These are phyloP conservation scores for Hyaloscypha bicolor DNA, from an alignment of 495 filamentous ascomycete genomes.

Conservation along the genomic window DNA sequence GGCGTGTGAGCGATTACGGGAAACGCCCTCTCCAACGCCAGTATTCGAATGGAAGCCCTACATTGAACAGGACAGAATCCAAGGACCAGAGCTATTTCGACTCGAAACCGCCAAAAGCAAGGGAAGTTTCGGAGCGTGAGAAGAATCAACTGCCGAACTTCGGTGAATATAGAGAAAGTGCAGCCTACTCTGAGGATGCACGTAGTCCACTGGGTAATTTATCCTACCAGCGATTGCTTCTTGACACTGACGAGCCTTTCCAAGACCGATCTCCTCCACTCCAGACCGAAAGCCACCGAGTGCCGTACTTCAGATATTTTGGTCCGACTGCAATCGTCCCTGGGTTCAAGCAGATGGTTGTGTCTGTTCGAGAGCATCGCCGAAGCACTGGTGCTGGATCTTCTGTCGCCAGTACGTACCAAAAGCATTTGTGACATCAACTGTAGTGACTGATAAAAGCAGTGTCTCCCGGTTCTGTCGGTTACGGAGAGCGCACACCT, in stretches of 20 bases:
- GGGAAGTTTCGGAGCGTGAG: neutral
- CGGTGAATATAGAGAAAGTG: constrained; percentile 28
- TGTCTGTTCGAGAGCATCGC: constrained; percentile 54
- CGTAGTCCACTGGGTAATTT: constrained; percentile 34
- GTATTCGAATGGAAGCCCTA: constrained; percentile 1
- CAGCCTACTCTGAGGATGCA: constrained; percentile 37
- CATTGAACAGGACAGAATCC: constrained; percentile 5
- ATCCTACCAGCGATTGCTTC: constrained; percentile 13
- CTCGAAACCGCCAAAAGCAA: neutral
- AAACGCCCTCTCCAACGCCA: neutral
- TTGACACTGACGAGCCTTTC: constrained; percentile 12
- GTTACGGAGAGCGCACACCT: constrained; percentile 16
- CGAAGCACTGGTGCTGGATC: constrained; percentile 39
- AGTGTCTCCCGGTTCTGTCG: constrained; percentile 30
- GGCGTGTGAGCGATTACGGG: constrained; percentile 7
- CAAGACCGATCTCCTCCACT: constrained; percentile 26
- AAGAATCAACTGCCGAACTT: constrained; percentile 4
- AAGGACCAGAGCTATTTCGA: constrained; percentile 16
- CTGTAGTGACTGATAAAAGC: neutral
- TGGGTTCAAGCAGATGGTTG: constrained; percentile 90
- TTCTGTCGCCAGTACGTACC: constrained; percentile 25
- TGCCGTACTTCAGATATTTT: constrained; percentile 87
- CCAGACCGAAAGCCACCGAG: constrained; percentile 54
- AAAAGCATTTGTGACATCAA: neutral
- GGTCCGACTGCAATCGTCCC: constrained; percentile 88